These are phyloP conservation scores for Athelia psychrophila DNA, from an alignment of 1,284 basidiomycete species.

Conservation along the genomic window DNA sequence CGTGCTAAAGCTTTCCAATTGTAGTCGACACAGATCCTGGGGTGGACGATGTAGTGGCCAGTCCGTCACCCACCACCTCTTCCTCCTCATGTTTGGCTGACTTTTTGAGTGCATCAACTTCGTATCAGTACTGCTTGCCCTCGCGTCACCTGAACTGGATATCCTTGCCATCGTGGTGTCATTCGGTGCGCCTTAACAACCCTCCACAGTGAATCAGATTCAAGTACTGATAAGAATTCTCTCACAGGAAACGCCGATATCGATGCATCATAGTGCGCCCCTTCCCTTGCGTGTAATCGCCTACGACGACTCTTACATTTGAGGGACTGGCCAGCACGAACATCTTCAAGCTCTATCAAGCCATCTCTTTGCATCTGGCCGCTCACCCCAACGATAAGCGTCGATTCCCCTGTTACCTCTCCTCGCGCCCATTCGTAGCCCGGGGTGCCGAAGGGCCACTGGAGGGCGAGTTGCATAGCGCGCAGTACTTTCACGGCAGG, in stretches of 20 bases:
- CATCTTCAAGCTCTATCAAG: slow-evolving; percentile 76
- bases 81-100: slow-evolving; percentile 1
- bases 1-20: slow-evolving; percentile 6
- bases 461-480: slow-evolving; percentile 73
- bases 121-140: slow-evolving; percentile 45
- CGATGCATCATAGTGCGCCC: slow-evolving; percentile 53
- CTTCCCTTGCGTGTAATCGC: neutral
- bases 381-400: slow-evolving; percentile 49
- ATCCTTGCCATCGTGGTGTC: slow-evolving; percentile 76
- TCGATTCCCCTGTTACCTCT: slow-evolving; percentile 62
- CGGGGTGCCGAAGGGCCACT: slow-evolving; percentile 74
- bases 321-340: slow-evolving; percentile 56
- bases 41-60: slow-evolving; percentile 88
- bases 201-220: neutral
- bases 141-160: slow-evolving; percentile 76
- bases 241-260: slow-evolving; percentile 68
- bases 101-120: slow-evolving; percentile 9
- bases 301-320: slow-evolving; percentile 1
- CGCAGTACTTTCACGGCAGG: slow-evolving; percentile 87
- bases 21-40: slow-evolving; percentile 85
- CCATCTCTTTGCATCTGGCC: slow-evolving; percentile 64
- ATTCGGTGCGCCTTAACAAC: slow-evolving; percentile 55
- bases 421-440: slow-evolving; percentile 59
- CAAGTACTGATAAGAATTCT: neutral
- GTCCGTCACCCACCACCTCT: too few species aligned